Base-by-base conservation (phyloP, 192 early-diverging fungal species). In the Geranomyces variabilis region DNA sequence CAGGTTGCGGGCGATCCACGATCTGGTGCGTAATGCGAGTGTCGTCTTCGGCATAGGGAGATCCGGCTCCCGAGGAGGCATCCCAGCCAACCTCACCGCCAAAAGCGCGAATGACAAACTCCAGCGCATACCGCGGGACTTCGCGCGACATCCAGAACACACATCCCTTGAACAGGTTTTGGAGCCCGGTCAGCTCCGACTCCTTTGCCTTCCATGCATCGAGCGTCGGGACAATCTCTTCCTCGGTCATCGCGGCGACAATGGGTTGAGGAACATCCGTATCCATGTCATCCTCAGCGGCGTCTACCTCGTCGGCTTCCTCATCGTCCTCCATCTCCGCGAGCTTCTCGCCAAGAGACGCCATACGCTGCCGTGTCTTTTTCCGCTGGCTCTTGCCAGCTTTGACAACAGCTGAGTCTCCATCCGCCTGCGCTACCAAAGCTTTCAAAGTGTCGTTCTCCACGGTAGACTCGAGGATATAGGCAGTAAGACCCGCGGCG, bases 81-180 rank as follows among this genome's bases (percentile, higher is more conserved):
- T 94, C 93, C 96, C 96, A 99, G 34, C 93, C 93, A 36, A 95
- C 90, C 46, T 90, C 80, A 44, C 92, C 96, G 28, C 97, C 97
- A 77, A 91, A 89, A n/a, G 92, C 83, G 22, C 90, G 89, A 67
- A 99, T 84, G 34, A 96, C 84, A 82, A 97, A 96, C 77, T 94
- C 93, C 36, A 97, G 87, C 51, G 94, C 90, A 79, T 93, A 89
- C 34, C 93, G 90, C 10, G 97, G 97, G 13, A 94, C 93, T 77
- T 99, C 97, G 71, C 97, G 93, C 22, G 94, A 95, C 58, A 97
- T 75, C 79, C 83, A 97, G 70, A 99, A 89, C 22, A 90, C 86
- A 56, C 81, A 83, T 57, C 78, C 80, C 57, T 73, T 71, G 73
- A 93, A 89, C 67, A 94, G 75, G 49, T 76, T 79, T 45, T 80